A percentile compares a stretch with the other conserved stretches of the same genome.
These are phyloP conservation scores for Linum trigynum DNA, from an alignment of 345 rosid genomes.

Conservation along the genomic window DNA sequence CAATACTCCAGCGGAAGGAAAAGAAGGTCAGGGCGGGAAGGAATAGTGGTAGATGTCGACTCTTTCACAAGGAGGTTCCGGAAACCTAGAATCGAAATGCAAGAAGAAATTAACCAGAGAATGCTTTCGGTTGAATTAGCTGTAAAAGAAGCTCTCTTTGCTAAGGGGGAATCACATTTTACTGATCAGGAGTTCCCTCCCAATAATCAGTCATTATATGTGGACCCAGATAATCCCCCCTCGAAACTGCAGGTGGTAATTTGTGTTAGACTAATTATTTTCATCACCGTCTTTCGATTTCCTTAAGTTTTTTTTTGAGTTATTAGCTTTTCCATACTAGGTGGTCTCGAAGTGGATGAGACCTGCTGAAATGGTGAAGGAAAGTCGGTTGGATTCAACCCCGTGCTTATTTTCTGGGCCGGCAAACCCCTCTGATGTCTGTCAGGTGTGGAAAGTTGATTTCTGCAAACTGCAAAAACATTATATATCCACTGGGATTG, in stretches of 20 bases:
- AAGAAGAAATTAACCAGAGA: constrained; percentile 85
- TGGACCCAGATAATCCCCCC: constrained; percentile 80
- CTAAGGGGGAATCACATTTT: constrained; percentile 76
- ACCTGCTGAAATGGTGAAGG: constrained; percentile 75
- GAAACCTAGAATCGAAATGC: constrained; percentile 91
- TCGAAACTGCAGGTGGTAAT: constrained; percentile 73
- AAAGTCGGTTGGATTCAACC: constrained; percentile 38
- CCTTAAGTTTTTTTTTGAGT: constrained; percentile 15
- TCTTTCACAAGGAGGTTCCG: constrained; percentile 87
- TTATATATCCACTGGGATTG: too few relatives aligned
- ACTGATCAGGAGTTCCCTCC: constrained; percentile 99
- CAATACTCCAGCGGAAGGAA: constrained; percentile 96
- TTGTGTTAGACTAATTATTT: constrained; percentile 6
- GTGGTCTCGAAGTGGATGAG: constrained; percentile 99
- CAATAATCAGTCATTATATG: constrained; percentile 70
- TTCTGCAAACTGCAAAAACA: neutral
- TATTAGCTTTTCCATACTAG: constrained; percentile 29
- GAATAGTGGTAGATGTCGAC: constrained; percentile 53
- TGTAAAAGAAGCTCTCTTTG: constrained; percentile 88
- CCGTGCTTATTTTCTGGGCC: constrained; percentile 91
- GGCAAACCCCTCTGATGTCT: constrained; percentile 97
- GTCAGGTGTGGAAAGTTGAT: constrained; percentile 57
- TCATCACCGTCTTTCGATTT: constrained; percentile 5
- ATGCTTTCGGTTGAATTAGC: constrained; percentile 98
- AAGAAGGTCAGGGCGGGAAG: constrained; percentile 80